Evolutionary conservation across 371 early-diverging fungal species (phyloP).

Genomic region (Funneliformis caledonium): DNA sequence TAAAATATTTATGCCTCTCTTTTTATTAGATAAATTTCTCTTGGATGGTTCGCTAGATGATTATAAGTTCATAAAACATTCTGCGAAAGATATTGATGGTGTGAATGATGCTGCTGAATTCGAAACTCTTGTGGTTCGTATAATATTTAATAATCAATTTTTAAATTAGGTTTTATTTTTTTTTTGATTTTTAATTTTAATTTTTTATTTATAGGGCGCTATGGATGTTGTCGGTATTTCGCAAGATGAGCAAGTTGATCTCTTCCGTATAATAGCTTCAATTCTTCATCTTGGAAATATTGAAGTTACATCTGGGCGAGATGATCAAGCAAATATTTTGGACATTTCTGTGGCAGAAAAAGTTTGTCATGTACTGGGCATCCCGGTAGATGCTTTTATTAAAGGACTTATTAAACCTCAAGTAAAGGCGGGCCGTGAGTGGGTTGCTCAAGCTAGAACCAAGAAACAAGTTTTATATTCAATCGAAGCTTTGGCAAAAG

Average conservation of each 20-base stretch:
- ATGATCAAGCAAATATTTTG: constrained; percentile 88
- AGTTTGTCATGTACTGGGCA: constrained; percentile 94
- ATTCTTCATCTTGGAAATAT: constrained; percentile 98
- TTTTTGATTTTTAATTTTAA: neutral
- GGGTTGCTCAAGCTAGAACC: constrained; percentile 92
- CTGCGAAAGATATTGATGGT: constrained; percentile 87
- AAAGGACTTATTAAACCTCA: constrained; percentile 88
- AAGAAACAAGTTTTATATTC: constrained; percentile 88
- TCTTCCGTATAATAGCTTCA: constrained; percentile 89
- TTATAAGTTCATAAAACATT: constrained; percentile 83
- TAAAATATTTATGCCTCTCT: neutral
- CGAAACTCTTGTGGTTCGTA: constrained; percentile 63
- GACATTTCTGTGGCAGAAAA: constrained; percentile 83
- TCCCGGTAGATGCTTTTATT: constrained; percentile 86
- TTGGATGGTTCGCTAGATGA: constrained; percentile 76
- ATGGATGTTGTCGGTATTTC: constrained; percentile 87
- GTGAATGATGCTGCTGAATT: constrained; percentile 95
- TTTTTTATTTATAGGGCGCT: constrained; percentile 59
- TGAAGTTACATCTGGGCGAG: constrained; percentile 70
- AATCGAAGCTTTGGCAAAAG: constrained; percentile 92
- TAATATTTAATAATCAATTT: neutral
- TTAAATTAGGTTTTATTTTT: neutral
- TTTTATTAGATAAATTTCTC: constrained; percentile 61
- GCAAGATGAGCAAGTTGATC: constrained; percentile 74
- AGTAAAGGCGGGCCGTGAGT: constrained; percentile 96